Evolutionary conservation across 176 grass and related monocot species (phyloP).

Genomic region (Tillandsia fasciculata): DNA sequence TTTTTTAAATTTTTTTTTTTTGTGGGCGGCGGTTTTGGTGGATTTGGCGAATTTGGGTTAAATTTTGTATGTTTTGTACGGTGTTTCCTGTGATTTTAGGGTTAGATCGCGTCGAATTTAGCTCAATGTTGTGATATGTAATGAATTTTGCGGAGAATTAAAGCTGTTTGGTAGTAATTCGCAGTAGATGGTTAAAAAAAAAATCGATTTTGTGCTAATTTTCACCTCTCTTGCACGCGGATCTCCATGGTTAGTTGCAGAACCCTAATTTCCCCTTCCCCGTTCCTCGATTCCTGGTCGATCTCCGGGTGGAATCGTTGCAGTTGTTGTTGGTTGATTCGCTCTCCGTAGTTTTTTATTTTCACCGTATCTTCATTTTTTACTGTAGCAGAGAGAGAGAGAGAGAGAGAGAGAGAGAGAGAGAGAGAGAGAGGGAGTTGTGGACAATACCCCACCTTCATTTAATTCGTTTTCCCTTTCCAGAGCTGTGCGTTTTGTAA

Average conservation of each 20-base stretch:
- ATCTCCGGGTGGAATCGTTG: constrained; percentile 26
- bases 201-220: constrained; percentile 14
- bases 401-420: too few relatives aligned
- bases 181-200: neutral
- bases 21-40: neutral
- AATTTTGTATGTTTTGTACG: too few relatives aligned
- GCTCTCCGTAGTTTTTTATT: too few relatives aligned
- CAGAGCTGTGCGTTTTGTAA: neutral
- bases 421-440: neutral
- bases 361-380: too few relatives aligned
- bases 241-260: constrained; percentile 38
- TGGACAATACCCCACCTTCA: constrained; percentile 1
- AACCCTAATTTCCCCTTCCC: constrained; percentile 32
- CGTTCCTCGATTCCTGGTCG: constrained; percentile 24
- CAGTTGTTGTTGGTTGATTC: neutral
- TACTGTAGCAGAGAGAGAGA: too few relatives aligned
- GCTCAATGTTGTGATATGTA: too few relatives aligned
- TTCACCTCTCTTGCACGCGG: constrained; percentile 37
- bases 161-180: neutral
- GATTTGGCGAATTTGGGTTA: neutral
- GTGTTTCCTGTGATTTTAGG: too few relatives aligned
- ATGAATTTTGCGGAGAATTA: neutral
- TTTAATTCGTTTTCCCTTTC: constrained; percentile 20
- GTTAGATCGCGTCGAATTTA: too few relatives aligned
- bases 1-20: neutral